A percentile compares a stretch with the other conserved stretches of the same genome.
phyloP scores from a whole-genome alignment of 208 protist species.

The Tetramitus jugosus region DNA sequence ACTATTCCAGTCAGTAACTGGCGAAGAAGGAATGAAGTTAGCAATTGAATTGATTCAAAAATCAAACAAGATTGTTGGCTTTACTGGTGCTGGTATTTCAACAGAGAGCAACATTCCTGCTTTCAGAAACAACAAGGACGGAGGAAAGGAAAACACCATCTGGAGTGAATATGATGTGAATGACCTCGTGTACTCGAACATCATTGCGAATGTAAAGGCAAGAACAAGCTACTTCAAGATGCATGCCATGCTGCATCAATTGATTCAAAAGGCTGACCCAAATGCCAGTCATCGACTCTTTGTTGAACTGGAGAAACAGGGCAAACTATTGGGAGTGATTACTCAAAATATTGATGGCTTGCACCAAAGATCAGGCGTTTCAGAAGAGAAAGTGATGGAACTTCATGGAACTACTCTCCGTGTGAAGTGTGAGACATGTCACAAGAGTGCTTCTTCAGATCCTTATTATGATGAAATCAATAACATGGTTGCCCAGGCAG shows the following conservation, averaged over 20 bases:
- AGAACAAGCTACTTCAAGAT: neutral
- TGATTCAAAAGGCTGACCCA: conserved; percentile 26
- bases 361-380: conserved; percentile 42
- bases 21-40: too few species aligned
- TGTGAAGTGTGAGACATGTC: conserved; percentile 34
- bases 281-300: conserved; percentile 39
- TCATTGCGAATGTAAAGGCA: neutral
- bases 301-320: conserved; percentile 26
- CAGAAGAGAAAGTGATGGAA: conserved; percentile 34
- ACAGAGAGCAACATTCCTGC: conserved; percentile 49
- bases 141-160: neutral
- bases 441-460: neutral
- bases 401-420: conserved; percentile 37
- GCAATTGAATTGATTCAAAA: neutral
- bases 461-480: neutral
- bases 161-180: conserved; percentile 11
- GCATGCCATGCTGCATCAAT: conserved; percentile 6
- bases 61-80: conserved; percentile 25
- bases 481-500: too few species aligned
- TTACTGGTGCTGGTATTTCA: conserved; percentile 46
- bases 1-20: neutral
- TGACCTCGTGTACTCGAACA: neutral
- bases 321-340: conserved; percentile 30
- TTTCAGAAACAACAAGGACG: conserved; percentile 38
- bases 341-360: conserved; percentile 54